Percentiles rank a stretch among this genome's conserved stretches.
These are phyloP conservation scores for Rutidosis leptorrhynchoides DNA, from an alignment of 129 eudicot species.

Conservation along the genomic window DNA sequence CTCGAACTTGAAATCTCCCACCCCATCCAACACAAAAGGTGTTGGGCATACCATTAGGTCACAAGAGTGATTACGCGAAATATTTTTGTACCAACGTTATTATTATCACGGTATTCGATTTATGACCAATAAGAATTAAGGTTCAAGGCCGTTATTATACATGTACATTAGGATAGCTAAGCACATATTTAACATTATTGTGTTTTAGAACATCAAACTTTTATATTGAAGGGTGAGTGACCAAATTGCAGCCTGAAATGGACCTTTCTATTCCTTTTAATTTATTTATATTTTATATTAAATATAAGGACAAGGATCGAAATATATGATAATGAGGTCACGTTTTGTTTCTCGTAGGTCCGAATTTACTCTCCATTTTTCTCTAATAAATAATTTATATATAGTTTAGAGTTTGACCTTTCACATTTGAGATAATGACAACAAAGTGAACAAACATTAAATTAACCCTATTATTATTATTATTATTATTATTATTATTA, in stretches of 20 bases:
- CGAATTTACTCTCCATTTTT: neutral
- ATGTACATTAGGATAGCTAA: neutral
- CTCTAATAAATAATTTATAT: neutral
- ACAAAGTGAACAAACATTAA: too few species aligned
- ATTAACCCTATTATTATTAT: neutral
- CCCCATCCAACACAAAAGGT: too few species aligned
- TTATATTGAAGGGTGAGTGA: constrained; percentile 18
- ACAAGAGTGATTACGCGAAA: too few species aligned
- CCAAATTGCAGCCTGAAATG: constrained; percentile 9
- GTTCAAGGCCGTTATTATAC: neutral
- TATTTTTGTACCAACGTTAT: too few species aligned
- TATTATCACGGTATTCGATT: too few species aligned
- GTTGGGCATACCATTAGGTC: too few species aligned
- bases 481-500: too few species aligned
- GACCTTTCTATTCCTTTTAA: neutral
- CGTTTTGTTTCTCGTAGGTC: neutral
- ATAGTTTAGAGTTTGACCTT: neutral
- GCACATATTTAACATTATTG: neutral
- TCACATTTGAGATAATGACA: neutral
- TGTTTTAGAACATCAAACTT: neutral
- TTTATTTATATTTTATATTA: too few species aligned
- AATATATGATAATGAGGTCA: constrained; percentile 13
- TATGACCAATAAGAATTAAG: neutral
- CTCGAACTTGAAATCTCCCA: too few species aligned
- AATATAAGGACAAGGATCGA: neutral